phyloP scores from a whole-genome alignment of 306 rosid species.

The Datisca glomerata region DNA sequence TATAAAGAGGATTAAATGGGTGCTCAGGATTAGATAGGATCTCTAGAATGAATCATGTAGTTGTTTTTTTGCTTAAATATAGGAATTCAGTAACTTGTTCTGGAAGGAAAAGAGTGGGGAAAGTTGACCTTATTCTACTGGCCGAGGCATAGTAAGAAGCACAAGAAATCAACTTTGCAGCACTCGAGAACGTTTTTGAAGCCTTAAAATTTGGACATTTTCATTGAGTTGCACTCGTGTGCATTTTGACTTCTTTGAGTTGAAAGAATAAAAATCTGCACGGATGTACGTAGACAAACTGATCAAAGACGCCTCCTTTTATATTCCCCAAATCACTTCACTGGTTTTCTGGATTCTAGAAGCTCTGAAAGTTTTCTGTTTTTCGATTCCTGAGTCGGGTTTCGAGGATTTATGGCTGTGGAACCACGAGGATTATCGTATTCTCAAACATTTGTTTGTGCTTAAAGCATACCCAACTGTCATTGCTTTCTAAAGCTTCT shows the following conservation, averaged over 20 bases:
- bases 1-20: too few relatives aligned
- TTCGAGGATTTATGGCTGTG: constrained; percentile 18
- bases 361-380: constrained; percentile 10
- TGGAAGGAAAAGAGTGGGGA: constrained; percentile 27
- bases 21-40: too few relatives aligned
- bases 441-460: constrained; percentile 7
- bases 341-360: constrained; percentile 19
- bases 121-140: constrained; percentile 30
- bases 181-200: constrained; percentile 56
- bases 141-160: constrained; percentile 37
- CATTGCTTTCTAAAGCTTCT: constrained; percentile 14
- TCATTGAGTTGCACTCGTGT: constrained; percentile 63
- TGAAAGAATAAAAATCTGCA: constrained; percentile 13
- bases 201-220: constrained; percentile 55
- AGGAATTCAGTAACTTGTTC: too few relatives aligned
- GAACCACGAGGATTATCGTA: not conserved
- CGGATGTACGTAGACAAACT: constrained; percentile 40
- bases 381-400: constrained; percentile 14
- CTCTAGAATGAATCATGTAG: too few relatives aligned
- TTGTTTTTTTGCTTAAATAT: too few relatives aligned
- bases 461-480: constrained; percentile 8
- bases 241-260: constrained; percentile 74
- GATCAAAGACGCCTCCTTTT: constrained; percentile 26
- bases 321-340: constrained; percentile 13
- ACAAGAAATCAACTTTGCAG: constrained; percentile 46